Evolutionary conservation across 352 stramenopile genomes (phyloP), one percentile per base, ranked within the genome.

Genomic region (Globisporangium cederbergense): DNA sequence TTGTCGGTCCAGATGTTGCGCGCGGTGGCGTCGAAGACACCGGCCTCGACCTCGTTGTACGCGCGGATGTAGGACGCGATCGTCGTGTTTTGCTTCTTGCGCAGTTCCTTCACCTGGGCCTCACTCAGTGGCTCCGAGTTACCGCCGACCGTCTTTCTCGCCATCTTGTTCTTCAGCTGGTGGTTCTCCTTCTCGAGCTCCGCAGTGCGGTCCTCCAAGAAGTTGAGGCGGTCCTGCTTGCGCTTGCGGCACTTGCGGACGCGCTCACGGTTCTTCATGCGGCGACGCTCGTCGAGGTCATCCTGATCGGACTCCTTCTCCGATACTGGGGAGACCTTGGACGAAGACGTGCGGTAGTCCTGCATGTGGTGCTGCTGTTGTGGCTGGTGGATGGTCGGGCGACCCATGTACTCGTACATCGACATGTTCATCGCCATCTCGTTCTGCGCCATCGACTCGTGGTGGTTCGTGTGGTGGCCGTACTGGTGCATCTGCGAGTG

Each of bases 221-320:
- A 94, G 73, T 95, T 94, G 8, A 95, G 75, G 2, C 87, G 85
- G 65, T 95, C 87, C 59, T 95, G 87, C 66, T 95, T 95, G 60
- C 85, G 85, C 70, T 95, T 95, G 51, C 87, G 83, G 70, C 85
- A 95, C 76, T 95, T 95, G 76, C 87, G 87, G 36, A 95, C 87
- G 50, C 85, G 85, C 72, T 95, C 87, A 32, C 87, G 85, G 73
- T 95, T 95, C 72, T 94, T 95, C 85, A 95, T 92, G 55, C 86
- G 82, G 16, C 86, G 86, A 20, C 83, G 84, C 61, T 92, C 86
- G 52, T 95, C 86, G n/a, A 95, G 58, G 53, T 95, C 86, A 32
- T 93, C 84, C 56, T 86, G 81, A 62, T 93, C 83, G 3, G 79
- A 87, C 22, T 77, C 74, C 32, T 75, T 76, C 54, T 92, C 85